Evolutionary conservation across 2,329 filamentous ascomycete genomes (phyloP).

Genomic region (Claviceps sp.): DNA sequence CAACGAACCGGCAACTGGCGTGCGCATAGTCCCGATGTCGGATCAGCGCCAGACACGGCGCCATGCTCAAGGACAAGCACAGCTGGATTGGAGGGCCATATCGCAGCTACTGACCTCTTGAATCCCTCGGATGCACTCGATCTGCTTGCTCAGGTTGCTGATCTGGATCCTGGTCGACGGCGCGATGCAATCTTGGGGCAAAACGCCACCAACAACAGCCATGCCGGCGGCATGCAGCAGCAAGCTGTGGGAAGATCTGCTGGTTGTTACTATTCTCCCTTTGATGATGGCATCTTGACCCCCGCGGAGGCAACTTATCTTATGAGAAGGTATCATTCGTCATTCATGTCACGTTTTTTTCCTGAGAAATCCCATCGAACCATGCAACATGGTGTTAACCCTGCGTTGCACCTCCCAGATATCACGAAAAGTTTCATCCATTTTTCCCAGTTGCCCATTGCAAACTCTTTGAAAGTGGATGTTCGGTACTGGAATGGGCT

Average conservation of each 20-base stretch:
- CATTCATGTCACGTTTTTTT: too few relatives aligned
- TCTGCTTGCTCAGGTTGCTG: slow-evolving; percentile 26
- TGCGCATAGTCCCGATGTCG: slow-evolving; percentile 4
- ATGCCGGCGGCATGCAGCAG: slow-evolving; percentile 4
- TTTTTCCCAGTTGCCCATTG: slow-evolving; percentile 56
- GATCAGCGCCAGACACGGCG: slow-evolving; percentile 6
- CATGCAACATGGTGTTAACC: background rate
- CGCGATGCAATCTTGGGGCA: slow-evolving; percentile 5
- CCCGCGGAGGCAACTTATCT: slow-evolving; percentile 14
- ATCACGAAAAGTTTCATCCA: slow-evolving; percentile 52
- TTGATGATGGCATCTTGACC: slow-evolving; percentile 17
- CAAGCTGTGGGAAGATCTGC: slow-evolving; percentile 1
- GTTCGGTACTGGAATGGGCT: slow-evolving; percentile 40
- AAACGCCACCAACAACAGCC: slow-evolving; percentile 6
- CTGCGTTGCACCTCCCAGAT: slow-evolving; percentile 25
- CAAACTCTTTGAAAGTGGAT: slow-evolving; percentile 36
- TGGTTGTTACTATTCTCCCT: slow-evolving; percentile 17
- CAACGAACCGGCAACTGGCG: slow-evolving; percentile 8
- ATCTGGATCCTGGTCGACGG: slow-evolving; percentile 18
- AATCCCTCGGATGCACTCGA: slow-evolving; percentile 29
- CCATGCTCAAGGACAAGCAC: slow-evolving; percentile 7
- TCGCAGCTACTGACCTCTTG: slow-evolving; percentile 25
- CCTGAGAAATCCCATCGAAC: too few relatives aligned
- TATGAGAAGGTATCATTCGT: slow-evolving; percentile 13
- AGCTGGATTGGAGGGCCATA: slow-evolving; percentile 23